Evolutionary conservation across 1,284 basidiomycete species (phyloP), one percentile per base, ranked within the genome.

Genomic region (Caloboletus inedulis): DNA sequence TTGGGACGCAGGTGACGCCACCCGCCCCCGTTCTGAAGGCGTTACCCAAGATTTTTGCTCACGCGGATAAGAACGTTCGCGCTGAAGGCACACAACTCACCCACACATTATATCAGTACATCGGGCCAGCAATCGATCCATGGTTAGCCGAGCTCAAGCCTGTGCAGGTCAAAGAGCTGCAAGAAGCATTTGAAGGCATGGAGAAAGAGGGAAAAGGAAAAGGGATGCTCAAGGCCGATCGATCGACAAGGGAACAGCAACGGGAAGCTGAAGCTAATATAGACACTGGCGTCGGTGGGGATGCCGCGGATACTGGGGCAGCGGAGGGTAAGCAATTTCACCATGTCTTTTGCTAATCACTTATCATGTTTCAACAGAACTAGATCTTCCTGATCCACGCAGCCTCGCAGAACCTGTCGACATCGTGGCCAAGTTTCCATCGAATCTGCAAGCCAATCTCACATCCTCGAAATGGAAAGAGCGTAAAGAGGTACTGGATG

Each of bases 401-500:
- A 84, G 85, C 44, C 81, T 95, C 54, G 85, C 89, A 3, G 94
- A 98, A 65, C 87, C 91, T 13, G 83, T 92, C 43, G 82, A 96
- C 63, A 84, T 94, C 54, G 77, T 85, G 44, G 74, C 82, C 7
- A 87, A 87, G 61, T 77, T 97, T 45, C 89, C 95, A 0, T 71
- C 82, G 3, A 86, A 87, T 51, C 76, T 96, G 52, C 82, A 89
- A 55, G 77, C 85, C 7, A 76, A 81, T 52, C 77, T 99, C 48
- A 80, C 83, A 13, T 98, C 95, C 4, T 85, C 91, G 1, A 99
- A 99, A 72, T 99, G 97, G 97, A 98, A 99, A 69, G 97, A 99
- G 59, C 84, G 97, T 29, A 92, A 96, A 64, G 95, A 98, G 63
- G 90, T 84, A 2, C 74, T 98, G 47, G 94, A 98, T 60, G 91